These are phyloP conservation scores for Termitomyces sp. DNA, from an alignment of 768 basidiomycete genomes.

Conservation along the genomic window DNA sequence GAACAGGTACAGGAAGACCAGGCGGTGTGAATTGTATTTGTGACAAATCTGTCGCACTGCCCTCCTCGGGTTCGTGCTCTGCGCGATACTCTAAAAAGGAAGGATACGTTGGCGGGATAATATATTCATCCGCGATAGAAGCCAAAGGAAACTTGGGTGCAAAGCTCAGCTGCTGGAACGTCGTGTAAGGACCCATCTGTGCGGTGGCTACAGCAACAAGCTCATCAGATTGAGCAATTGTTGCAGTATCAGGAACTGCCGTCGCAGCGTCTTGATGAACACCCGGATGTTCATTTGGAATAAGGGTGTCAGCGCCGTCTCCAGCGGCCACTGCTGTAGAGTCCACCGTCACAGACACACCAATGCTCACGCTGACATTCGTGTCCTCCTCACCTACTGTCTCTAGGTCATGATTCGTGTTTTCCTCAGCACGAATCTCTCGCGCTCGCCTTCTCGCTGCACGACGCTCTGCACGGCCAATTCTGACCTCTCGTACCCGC, in stretches of 20 bases:
- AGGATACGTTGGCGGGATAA: conserved; percentile 88
- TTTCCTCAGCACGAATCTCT: conserved; percentile 54
- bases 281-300: conserved; percentile 38
- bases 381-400: conserved; percentile 47
- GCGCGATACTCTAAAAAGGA: conserved; percentile 68
- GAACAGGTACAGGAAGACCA: conserved; percentile 68
- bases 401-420: conserved; percentile 37
- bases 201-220: conserved; percentile 60
- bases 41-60: conserved; percentile 40
- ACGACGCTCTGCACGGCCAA: conserved; percentile 81
- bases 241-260: conserved; percentile 26
- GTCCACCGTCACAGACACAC: conserved; percentile 47
- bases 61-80: conserved; percentile 54
- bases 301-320: conserved; percentile 28
- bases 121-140: conserved; percentile 83
- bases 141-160: conserved; percentile 86
- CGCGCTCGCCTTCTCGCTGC: conserved; percentile 79
- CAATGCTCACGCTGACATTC: conserved; percentile 57
- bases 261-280: conserved; percentile 25
- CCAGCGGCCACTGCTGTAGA: conserved; percentile 29
- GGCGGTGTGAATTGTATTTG: conserved; percentile 74
- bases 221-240: conserved; percentile 56
- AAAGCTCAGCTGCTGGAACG: conserved; percentile 86
- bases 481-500: conserved; percentile 88
- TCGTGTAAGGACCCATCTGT: conserved; percentile 80